Base-by-base conservation (phyloP, 2,329 filamentous ascomycete genomes). In the Diplodia seriata region DNA sequence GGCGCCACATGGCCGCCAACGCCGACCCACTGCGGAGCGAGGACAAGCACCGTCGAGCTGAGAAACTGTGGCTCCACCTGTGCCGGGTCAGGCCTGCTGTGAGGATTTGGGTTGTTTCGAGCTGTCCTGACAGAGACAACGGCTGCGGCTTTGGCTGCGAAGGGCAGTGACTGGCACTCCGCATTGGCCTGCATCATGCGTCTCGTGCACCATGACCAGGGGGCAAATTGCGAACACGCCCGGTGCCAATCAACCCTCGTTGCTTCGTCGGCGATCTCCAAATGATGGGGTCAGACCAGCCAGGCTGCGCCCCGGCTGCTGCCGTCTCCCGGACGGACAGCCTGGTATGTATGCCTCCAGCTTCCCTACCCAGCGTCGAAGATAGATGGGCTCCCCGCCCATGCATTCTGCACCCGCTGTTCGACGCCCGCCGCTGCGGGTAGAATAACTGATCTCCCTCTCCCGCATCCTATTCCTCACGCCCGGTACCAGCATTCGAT, bases 181-280 rank as follows among this genome's bases (percentile, higher is more conserved):
- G 47, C 59, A 51, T 29, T 63, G 36, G 47, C 59, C 36, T 36
- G 59, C 59, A 63, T 63, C 29, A 51, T 63, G 59, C 59, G 26
- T 36, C 31, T 31, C 59, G 59, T 26, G 47, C 57, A n/a, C 40
- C 40, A 29, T 15, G 57, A 50, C 40, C 38, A 47, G 57, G 57
- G 40, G 18, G 40, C 59, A 63, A 63, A 51, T 63, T 63, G 47
- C 59, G 47, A 31, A 38, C 47, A 63, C 29, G 59, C 59, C 59
- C 36, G 31, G n/a, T 51, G 47, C 59, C 43, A 63, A 63, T 63
- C 59, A 51, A 9, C 20, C 57, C 56, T 29, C 56, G 56, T 47
- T 59, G 56, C 56, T 59, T 47, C 56, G 56, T 59, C 56, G 56
- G 56, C 57, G 57, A 62, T 62, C 59, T 63, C 59, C 59, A 63